Percentiles rank a stretch among this genome's conserved stretches.
Conservation (phyloP, 495 filamentous ascomycete genomes). For the Cercophora samala region DNA sequence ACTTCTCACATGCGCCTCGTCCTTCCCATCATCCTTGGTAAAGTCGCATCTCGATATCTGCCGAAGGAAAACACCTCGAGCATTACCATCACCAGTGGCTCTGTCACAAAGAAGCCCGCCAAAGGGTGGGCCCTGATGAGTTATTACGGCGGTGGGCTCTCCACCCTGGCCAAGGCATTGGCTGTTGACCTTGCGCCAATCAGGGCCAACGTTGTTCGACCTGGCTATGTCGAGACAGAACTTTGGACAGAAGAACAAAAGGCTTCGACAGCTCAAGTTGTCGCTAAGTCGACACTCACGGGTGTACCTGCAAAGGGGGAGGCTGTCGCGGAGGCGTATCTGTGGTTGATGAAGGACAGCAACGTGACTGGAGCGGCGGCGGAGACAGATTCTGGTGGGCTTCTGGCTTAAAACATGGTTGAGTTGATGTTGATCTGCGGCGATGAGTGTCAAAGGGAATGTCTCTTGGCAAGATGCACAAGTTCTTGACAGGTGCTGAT, state of each 20-base stretch:
- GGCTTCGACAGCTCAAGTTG: constrained; percentile 30
- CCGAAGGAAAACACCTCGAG: constrained; percentile 37
- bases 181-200: constrained; percentile 58
- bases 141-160: constrained; percentile 35
- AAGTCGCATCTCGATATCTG: constrained; percentile 49
- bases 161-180: constrained; percentile 48
- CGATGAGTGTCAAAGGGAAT: not conserved
- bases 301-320: constrained; percentile 48
- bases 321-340: constrained; percentile 62
- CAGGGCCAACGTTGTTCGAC: constrained; percentile 57
- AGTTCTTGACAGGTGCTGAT: not conserved
- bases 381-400: constrained; percentile 18
- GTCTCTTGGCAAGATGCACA: not conserved
- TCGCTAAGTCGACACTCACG: constrained; percentile 36
- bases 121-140: constrained; percentile 48
- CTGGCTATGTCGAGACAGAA: constrained; percentile 55
- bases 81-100: constrained; percentile 56
- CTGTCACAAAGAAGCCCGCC: constrained; percentile 42
- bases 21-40: constrained; percentile 52
- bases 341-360: constrained; percentile 60
- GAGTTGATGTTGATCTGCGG: not conserved
- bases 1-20: constrained; percentile 51
- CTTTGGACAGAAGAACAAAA: constrained; percentile 28
- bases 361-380: constrained; percentile 26
- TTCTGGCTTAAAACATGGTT: constrained; percentile 8